A percentile compares a stretch with the other conserved stretches of the same genome.
Conservation (phyloP, 2,329 filamentous ascomycete species). For the Fusarium ramigenum region DNA sequence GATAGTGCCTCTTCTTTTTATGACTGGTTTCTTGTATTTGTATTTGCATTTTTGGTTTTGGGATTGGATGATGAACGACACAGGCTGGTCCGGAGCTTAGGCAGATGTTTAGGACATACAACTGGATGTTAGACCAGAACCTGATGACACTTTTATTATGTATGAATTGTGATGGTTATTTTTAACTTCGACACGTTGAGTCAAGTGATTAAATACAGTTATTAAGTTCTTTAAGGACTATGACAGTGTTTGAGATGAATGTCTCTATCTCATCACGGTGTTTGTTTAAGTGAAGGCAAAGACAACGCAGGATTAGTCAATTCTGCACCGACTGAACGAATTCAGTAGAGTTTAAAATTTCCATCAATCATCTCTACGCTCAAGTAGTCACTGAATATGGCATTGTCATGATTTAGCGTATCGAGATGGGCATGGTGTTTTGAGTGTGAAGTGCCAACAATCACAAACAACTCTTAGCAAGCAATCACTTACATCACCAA, state of each 20-base stretch:
- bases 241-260: background rate
- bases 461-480: background rate
- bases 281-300: background rate
- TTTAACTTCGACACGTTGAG: fast-evolving
- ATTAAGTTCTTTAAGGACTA: fast-evolving
- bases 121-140: background rate
- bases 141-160: background rate
- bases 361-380: fast-evolving
- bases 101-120: background rate
- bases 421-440: background rate
- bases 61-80: background rate
- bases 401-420: background rate
- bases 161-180: background rate
- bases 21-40: background rate
- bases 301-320: background rate
- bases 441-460: background rate
- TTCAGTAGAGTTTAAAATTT: fast-evolving
- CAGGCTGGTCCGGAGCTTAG: background rate
- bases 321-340: background rate
- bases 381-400: no score
- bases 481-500: background rate
- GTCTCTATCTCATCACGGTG: background rate
- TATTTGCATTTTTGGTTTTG: background rate
- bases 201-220: background rate
- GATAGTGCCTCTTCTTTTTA: fast-evolving